Base-by-base conservation (phyloP, 331 rosid genomes). In the Telfairia occidentalis region DNA sequence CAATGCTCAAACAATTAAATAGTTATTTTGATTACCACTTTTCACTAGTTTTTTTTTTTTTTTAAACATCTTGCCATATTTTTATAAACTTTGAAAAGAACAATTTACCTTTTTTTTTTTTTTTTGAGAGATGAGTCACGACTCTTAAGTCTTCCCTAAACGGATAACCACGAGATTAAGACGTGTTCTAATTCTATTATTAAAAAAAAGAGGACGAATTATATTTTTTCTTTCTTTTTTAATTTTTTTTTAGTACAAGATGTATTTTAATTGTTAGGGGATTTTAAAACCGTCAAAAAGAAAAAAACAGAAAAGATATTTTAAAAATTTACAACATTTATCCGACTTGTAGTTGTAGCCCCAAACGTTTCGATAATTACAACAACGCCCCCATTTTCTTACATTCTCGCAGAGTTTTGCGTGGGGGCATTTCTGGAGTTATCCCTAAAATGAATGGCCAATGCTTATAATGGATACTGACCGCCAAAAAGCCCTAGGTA, bases 401-500 rank as follows among this genome's bases (percentile, higher is more conserved):
- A 49, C 12, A 3, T 0, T 13, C 3, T 5, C n/a, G 11, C 54
- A 13, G n/a, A n/a, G n/a, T n/a, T 23, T 24, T 23, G 0, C 15
- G 18, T 3, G 16, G 59, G 75, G 75, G 59, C 10, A 71, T 28
- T 46, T 71, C 5, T 0, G 75, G 75, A 45, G 9, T 28, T 71
- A 11, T 46, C 16, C 29, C 1, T 18, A 46, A 71, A 71, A 71
- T 48, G 75, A 48, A 71, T 46, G 75, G 75, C 59, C 59, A 48
- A 71, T 48, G 57, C 7, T 29, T 48, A 71, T 35, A 16, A 8
- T 48, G 29, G 42, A 46, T 71, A 26, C 34, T 24, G 74, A 76
- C 79, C 73, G 79, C 74, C 79, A 63, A 48, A 53, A 76, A 60
- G 73, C 79, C 79, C 73, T 60, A 61, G 35, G 35, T 37, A 5